A percentile compares a stretch with the other conserved stretches of the same genome.
phyloP scores from a whole-genome alignment of 2,329 filamentous ascomycete species.

The Diaporthe nobilis region DNA sequence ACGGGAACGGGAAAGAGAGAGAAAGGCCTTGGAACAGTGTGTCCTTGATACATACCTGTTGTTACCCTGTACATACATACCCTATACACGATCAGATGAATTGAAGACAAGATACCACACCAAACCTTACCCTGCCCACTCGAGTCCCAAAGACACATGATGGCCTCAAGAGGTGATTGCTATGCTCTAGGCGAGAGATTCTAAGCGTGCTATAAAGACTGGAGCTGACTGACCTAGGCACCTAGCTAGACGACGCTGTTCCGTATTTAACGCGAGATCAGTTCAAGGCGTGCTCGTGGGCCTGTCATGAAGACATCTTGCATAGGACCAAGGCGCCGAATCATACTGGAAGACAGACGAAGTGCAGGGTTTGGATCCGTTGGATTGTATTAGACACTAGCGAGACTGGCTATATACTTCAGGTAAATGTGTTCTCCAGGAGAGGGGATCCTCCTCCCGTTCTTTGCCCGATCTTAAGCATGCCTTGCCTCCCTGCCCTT shows the following conservation, averaged over 20 bases:
- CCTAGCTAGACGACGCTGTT: too few species aligned
- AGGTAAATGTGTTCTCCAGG: slow-evolving; percentile 30
- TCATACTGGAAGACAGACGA: not conserved
- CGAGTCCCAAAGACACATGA: not conserved
- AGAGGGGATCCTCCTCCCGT: not conserved
- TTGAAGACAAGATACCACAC: slow-evolving; percentile 35
- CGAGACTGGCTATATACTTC: slow-evolving; percentile 30
- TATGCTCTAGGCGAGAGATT: not conserved
- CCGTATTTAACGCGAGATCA: not conserved
- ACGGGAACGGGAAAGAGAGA: slow-evolving; percentile 4
- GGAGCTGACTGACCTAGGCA: too few species aligned
- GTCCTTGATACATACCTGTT: slow-evolving; percentile 32
- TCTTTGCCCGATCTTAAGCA: slow-evolving; percentile 15
- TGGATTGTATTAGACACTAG: slow-evolving; percentile 36
- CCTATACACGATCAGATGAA: slow-evolving; percentile 37
- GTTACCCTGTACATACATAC: slow-evolving; percentile 39
- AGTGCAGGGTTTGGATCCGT: not conserved
- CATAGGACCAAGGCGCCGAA: not conserved
- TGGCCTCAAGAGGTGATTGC: not conserved
- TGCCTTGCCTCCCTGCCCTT: not conserved
- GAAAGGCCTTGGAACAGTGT: slow-evolving; percentile 25
- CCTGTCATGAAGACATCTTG: not conserved
- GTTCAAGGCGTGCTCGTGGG: not conserved
- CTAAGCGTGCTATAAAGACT: too few species aligned
- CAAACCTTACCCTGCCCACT: too few species aligned